Conservation (phyloP, 495 filamentous ascomycete species). For the Clohesyomyces aquaticus region DNA sequence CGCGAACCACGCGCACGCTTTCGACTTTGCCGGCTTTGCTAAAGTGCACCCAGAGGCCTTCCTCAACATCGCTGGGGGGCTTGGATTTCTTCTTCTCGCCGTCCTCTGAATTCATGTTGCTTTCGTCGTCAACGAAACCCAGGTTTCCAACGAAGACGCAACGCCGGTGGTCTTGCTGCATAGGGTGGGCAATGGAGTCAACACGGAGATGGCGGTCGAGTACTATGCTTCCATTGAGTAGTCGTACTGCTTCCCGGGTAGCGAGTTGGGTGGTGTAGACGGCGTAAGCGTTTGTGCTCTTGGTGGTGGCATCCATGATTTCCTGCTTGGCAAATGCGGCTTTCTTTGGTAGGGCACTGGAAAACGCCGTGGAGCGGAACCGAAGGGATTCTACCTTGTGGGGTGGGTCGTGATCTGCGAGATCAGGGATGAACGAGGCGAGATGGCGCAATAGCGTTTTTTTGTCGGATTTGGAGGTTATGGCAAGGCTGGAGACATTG, state of each 20-base stretch:
- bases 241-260: conserved; percentile 72
- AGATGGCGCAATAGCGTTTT: conserved; percentile 74
- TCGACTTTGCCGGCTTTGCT: conserved; percentile 79
- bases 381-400: conserved; percentile 87
- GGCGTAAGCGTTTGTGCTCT: conserved; percentile 91
- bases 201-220: conserved; percentile 88
- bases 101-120: conserved; percentile 58
- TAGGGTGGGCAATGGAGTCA: conserved; percentile 86
- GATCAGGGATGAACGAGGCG: conserved; percentile 56
- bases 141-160: conserved; percentile 98
- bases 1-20: conserved; percentile 90
- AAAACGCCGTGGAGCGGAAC: conserved; percentile 89
- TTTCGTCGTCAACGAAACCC: conserved; percentile 89
- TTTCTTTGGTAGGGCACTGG: conserved; percentile 79
- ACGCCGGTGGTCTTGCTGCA: conserved; percentile 75
- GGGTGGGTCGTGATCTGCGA: conserved; percentile 44
- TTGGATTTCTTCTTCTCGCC: conserved; percentile 65
- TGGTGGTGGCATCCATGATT: conserved; percentile 83
- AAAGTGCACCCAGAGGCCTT: conserved; percentile 93
- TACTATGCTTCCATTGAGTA: conserved; percentile 81
- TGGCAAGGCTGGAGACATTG: conserved; percentile 81
- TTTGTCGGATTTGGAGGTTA: conserved; percentile 78
- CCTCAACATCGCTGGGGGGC: conserved; percentile 85
- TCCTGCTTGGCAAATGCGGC: conserved; percentile 83
- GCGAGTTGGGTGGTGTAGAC: conserved; percentile 76